A percentile compares a stretch with the other conserved stretches of the same genome.
Conservation (phyloP, 2,329 filamentous ascomycete genomes). For the Penicillium sp. region DNA sequence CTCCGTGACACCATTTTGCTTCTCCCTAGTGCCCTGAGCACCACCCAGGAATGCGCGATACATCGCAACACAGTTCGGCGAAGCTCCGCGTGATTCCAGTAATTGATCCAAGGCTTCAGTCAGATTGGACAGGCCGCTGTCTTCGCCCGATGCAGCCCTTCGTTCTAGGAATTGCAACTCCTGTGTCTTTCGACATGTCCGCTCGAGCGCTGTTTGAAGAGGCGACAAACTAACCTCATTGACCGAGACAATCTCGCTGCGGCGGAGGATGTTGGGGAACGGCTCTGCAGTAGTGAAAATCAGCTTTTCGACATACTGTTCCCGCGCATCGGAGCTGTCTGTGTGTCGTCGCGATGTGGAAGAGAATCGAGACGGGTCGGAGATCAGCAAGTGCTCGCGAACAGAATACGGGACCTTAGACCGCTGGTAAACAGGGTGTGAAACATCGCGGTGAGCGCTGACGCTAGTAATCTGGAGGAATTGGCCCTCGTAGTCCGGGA, state of each 20-base stretch:
- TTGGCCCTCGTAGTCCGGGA: constrained; percentile 86
- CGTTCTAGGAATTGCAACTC: constrained; percentile 80
- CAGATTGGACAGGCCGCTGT: constrained; percentile 69
- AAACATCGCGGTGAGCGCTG: constrained; percentile 78
- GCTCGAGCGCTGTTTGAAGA: constrained; percentile 86
- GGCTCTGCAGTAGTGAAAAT: constrained; percentile 81
- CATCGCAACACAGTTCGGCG: constrained; percentile 75
- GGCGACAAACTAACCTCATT: constrained; percentile 71
- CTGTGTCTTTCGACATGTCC: constrained; percentile 86
- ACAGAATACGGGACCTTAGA: constrained; percentile 81
- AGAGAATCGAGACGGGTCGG: constrained; percentile 77
- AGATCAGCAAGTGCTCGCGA: constrained; percentile 82
- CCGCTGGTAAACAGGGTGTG: constrained; percentile 83
- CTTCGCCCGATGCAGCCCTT: constrained; percentile 72
- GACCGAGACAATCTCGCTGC: constrained; percentile 78
- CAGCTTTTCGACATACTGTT: constrained; percentile 81
- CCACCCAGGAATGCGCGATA: constrained; percentile 76
- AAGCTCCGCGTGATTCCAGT: constrained; percentile 72
- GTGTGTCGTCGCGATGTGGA: constrained; percentile 74
- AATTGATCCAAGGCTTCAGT: constrained; percentile 78
- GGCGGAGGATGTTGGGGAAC: constrained; percentile 87
- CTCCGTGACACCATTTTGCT: constrained; percentile 42
- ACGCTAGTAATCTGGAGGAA: constrained; percentile 83
- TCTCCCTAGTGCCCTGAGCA: constrained; percentile 40
- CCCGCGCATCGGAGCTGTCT: constrained; percentile 66